Evolutionary conservation across 148 eudicot species (phyloP).

Genomic region (Arctostaphylos glauca): DNA sequence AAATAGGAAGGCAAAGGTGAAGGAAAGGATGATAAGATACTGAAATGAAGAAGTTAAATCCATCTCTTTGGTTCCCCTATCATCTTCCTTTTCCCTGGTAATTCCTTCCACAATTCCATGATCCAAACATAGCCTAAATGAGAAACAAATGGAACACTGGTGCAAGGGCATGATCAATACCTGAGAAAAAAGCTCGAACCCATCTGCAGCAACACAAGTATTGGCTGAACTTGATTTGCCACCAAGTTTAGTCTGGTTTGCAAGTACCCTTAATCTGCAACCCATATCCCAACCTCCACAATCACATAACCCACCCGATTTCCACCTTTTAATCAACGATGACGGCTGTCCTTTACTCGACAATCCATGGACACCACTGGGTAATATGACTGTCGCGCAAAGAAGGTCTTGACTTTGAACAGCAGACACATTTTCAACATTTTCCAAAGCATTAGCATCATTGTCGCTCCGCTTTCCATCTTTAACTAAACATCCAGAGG

Average conservation of each 20-base stretch:
- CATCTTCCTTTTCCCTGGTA: not conserved
- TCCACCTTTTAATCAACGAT: slow-evolving; percentile 72
- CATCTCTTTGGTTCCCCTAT: not conserved
- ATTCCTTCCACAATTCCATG: not conserved
- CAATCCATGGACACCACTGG: slow-evolving; percentile 75
- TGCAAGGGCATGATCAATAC: slow-evolving; percentile 30
- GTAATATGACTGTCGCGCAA: slow-evolving; percentile 63
- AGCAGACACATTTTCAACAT: not conserved
- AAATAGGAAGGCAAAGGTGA: not conserved
- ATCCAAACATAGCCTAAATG: not conserved
- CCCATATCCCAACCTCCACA: slow-evolving; percentile 99
- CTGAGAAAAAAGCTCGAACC: slow-evolving; percentile 61
- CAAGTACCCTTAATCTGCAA: slow-evolving; percentile 57
- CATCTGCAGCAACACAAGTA: slow-evolving; percentile 20
- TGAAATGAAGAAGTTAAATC: not conserved
- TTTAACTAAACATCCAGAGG: slow-evolving; percentile 10
- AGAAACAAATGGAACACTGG: slow-evolving; percentile 1
- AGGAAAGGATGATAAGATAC: not conserved
- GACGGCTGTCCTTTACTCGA: slow-evolving; percentile 80
- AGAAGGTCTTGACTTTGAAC: slow-evolving; percentile 13
- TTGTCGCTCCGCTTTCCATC: slow-evolving; percentile 14
- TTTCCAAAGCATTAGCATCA: not conserved
- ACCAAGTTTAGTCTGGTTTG: slow-evolving; percentile 28
- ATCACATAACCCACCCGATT: slow-evolving; percentile 77
- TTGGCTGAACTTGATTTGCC: slow-evolving; percentile 26